Evolutionary conservation across 1,139 yeast genomes (phyloP).

Genomic region (Petasospora rhodanensis): DNA sequence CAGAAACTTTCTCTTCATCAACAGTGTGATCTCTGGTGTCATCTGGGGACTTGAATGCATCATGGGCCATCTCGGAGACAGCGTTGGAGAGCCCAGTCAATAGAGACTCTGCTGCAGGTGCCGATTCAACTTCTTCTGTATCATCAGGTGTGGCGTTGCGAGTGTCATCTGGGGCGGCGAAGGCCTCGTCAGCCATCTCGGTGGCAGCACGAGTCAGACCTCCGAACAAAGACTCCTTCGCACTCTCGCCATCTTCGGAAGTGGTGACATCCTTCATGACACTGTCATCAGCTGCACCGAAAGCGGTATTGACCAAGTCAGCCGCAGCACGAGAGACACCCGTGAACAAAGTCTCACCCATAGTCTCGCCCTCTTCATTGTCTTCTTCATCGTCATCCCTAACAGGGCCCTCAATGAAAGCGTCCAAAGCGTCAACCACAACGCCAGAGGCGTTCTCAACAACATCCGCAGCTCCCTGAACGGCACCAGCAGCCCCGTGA

Average conservation of each 20-base stretch:
- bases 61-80: no score
- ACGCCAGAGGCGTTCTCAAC: slow-evolving; percentile 3
- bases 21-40: no score
- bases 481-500: neutral
- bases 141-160: neutral
- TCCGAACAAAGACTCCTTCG: no score
- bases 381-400: neutral
- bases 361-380: no score
- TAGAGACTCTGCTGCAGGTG: neutral
- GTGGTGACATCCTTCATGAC: neutral
- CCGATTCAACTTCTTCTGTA: neutral
- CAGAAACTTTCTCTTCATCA: no score
- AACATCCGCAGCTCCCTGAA: neutral
- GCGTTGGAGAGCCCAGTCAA: no score
- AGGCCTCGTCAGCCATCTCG: slow-evolving; percentile 2
- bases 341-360: no score
- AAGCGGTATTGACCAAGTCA: neutral
- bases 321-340: neutral
- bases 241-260: no score
- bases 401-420: slow-evolving; percentile 1
- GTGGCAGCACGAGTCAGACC: no score
- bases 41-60: no score
- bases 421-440: slow-evolving; percentile 3
- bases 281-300: neutral
- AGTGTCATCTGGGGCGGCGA: slow-evolving; percentile 6